Conservation (phyloP, 805 yeast genomes). For the Wickerhamiella nectarea region DNA sequence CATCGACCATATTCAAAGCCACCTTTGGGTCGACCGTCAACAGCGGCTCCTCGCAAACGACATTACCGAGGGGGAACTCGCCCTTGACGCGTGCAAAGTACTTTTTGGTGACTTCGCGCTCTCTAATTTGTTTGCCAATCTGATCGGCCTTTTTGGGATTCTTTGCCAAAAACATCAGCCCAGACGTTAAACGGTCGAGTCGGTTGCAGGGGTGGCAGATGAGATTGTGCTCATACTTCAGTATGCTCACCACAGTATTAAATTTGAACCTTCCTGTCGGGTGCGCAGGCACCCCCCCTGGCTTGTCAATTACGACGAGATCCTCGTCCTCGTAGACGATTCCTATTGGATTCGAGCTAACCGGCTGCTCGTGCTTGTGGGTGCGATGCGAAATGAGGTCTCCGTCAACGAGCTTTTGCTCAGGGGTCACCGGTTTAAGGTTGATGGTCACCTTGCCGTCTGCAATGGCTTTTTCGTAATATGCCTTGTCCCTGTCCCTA, state of each 20-base stretch:
- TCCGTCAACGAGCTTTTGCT: slow-evolving; percentile 62
- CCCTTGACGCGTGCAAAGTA: slow-evolving; percentile 85
- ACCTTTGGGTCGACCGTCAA: slow-evolving; percentile 59
- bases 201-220: slow-evolving; percentile 79
- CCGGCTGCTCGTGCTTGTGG: slow-evolving; percentile 88
- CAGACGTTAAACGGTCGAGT: slow-evolving; percentile 81
- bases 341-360: slow-evolving; percentile 41
- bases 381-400: slow-evolving; percentile 65
- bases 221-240: slow-evolving; percentile 55
- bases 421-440: slow-evolving; percentile 45
- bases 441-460: slow-evolving; percentile 71
- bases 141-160: slow-evolving; percentile 64
- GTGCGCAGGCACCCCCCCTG: slow-evolving; percentile 89
- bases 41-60: slow-evolving; percentile 54
- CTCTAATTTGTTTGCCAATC: slow-evolving; percentile 54
- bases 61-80: slow-evolving; percentile 50
- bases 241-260: slow-evolving; percentile 65
- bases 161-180: slow-evolving; percentile 82
- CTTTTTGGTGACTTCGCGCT: slow-evolving; percentile 62
- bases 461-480: slow-evolving; percentile 53
- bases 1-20: slow-evolving; percentile 45
- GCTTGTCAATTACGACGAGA: slow-evolving; percentile 76
- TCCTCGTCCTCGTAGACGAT: slow-evolving; percentile 65
- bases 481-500: slow-evolving; percentile 56
- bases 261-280: slow-evolving; percentile 78